phyloP scores from a whole-genome alignment of 2,329 filamentous ascomycete species.

The Botrytis porri region DNA sequence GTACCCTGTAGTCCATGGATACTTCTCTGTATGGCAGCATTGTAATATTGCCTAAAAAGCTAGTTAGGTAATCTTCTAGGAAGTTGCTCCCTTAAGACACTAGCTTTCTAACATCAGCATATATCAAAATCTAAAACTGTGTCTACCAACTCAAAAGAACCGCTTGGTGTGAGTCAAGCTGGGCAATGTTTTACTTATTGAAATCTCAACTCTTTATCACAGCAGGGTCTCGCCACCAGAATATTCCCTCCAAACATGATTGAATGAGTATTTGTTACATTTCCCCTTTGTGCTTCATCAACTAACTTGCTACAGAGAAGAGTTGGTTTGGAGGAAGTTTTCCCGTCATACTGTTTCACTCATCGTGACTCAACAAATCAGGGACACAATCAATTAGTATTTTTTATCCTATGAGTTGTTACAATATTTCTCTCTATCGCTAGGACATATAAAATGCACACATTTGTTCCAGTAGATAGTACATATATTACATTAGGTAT shows the following conservation, averaged over 20 bases:
- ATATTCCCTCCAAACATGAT: neutral
- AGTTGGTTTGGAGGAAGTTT: neutral
- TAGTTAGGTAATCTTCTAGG: neutral
- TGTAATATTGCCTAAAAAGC: neutral
- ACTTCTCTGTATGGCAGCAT: neutral
- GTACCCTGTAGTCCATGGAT: too few relatives aligned
- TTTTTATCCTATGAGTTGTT: neutral
- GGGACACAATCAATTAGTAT: neutral
- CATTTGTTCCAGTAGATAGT: neutral
- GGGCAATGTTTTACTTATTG: neutral
- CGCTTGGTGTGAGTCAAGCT: neutral
- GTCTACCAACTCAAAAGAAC: neutral
- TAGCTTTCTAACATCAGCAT: neutral
- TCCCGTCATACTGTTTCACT: neutral
- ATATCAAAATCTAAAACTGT: neutral
- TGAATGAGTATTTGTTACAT: neutral
- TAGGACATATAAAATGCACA: neutral
- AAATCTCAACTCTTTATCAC: neutral
- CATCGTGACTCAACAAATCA: neutral
- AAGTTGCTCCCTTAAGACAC: neutral
- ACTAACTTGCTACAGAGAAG: neutral
- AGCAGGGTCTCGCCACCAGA: neutral
- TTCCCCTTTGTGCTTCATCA: neutral
- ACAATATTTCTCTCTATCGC: neutral
- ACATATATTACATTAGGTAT: too few relatives aligned